phyloP scores from a whole-genome alignment of 108 stramenopile species.

The Skeletonema potamos region DNA sequence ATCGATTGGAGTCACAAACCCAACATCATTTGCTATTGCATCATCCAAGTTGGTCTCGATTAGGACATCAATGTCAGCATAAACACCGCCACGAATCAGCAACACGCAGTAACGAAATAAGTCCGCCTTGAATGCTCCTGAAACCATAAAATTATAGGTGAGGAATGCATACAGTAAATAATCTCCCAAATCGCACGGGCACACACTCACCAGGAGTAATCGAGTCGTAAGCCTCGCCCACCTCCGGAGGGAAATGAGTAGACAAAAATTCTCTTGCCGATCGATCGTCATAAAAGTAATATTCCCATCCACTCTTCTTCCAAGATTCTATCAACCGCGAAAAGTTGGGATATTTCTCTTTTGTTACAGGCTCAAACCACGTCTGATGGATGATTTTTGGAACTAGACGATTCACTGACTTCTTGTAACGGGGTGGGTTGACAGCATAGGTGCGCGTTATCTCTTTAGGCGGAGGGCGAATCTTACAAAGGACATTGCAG shows the following conservation, averaged over 20 bases:
- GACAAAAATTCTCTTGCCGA: constrained; percentile 52
- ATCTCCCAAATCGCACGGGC: background rate
- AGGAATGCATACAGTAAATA: background rate
- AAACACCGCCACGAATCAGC: constrained; percentile 64
- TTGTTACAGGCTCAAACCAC: constrained; percentile 64
- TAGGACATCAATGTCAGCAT: constrained; percentile 71
- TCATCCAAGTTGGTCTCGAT: constrained; percentile 64
- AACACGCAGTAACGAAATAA: constrained; percentile 73
- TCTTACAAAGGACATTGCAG: constrained; percentile 47
- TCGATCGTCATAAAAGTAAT: constrained; percentile 63
- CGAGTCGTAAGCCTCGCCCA: constrained; percentile 59
- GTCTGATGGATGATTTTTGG: constrained; percentile 73
- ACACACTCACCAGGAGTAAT: constrained; percentile 26
- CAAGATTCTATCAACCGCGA: constrained; percentile 60
- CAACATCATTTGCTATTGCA: constrained; percentile 51
- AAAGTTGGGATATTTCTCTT: constrained; percentile 73
- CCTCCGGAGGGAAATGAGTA: constrained; percentile 63
- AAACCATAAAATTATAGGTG: background rate
- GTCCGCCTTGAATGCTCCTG: constrained; percentile 62
- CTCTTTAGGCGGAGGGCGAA: constrained; percentile 46
- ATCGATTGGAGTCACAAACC: constrained; percentile 63
- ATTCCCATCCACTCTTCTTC: constrained; percentile 62
- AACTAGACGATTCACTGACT: constrained; percentile 47
- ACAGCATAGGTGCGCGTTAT: constrained; percentile 31
- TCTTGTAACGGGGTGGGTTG: constrained; percentile 26